These are phyloP conservation scores for Phytopythium cucurbitacearum DNA, from an alignment of 352 stramenopile genomes.

Conservation along the genomic window DNA sequence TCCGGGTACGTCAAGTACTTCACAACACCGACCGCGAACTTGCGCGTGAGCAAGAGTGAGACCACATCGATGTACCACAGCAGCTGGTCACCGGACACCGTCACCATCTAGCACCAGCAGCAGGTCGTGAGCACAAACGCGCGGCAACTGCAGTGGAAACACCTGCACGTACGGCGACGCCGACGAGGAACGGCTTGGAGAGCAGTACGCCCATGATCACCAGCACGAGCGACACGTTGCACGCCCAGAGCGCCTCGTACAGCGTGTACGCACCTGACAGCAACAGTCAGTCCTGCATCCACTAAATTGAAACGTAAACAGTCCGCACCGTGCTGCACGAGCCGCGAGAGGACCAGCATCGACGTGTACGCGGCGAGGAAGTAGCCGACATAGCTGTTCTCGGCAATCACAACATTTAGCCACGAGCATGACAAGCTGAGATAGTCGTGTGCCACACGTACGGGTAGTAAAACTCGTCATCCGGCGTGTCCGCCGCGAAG, in stretches of 20 bases:
- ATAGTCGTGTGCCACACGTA: conserved; percentile 4
- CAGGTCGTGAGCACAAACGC: background rate
- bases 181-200: conserved; percentile 79
- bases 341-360: conserved; percentile 49
- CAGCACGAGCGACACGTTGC: conserved; percentile 72
- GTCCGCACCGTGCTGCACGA: conserved; percentile 49
- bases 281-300: background rate
- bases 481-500: conserved; percentile 31
- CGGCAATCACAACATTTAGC: background rate
- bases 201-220: conserved; percentile 63
- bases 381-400: conserved; percentile 36
- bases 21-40: conserved; percentile 87
- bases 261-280: conserved; percentile 60
- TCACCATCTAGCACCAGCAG: conserved; percentile 60
- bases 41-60: conserved; percentile 66
- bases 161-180: conserved; percentile 46
- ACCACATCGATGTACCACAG: conserved; percentile 89
- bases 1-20: conserved; percentile 88
- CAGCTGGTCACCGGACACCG: conserved; percentile 91
- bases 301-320: background rate
- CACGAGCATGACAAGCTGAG: background rate
- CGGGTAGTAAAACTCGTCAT: conserved; percentile 56
- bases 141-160: background rate
- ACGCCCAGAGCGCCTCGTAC: conserved; percentile 79
- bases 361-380: conserved; percentile 50